phyloP scores from a whole-genome alignment of 2,329 filamentous ascomycete species.

The Emergomyces africanus region DNA sequence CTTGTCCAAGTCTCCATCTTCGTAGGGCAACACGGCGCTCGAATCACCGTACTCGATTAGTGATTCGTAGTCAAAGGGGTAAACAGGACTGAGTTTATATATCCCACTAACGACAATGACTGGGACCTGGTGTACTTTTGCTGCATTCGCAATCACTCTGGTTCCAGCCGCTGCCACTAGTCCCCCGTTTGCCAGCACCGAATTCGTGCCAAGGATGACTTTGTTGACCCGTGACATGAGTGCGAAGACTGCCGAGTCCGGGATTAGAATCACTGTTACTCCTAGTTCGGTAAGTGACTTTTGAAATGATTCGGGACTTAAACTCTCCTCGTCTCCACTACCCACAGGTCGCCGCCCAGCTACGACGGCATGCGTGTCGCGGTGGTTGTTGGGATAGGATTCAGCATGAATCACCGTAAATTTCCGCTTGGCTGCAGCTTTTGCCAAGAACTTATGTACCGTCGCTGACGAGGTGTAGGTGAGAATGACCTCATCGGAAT shows the following conservation, averaged over 20 bases:
- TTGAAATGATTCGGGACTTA: constrained; percentile 44
- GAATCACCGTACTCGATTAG: constrained; percentile 81
- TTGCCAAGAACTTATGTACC: constrained; percentile 78
- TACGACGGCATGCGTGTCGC: constrained; percentile 48
- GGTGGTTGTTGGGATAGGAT: constrained; percentile 56
- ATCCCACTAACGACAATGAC: constrained; percentile 84
- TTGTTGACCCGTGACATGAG: constrained; percentile 95
- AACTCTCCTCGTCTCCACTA: constrained; percentile 35
- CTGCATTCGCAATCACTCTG: constrained; percentile 69
- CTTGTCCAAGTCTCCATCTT: constrained; percentile 64
- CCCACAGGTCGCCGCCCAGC: constrained; percentile 35
- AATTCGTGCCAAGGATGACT: constrained; percentile 78
- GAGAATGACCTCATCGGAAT: constrained; percentile 83
- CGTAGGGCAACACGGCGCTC: constrained; percentile 60
- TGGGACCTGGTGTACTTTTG: constrained; percentile 66
- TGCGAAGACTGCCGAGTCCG: constrained; percentile 75
- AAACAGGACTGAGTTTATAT: constrained; percentile 87
- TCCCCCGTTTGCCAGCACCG: constrained; percentile 77
- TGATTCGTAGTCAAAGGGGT: constrained; percentile 68
- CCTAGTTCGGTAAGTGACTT: constrained; percentile 69
- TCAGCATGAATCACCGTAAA: constrained; percentile 84
- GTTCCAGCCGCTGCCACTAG: constrained; percentile 77
- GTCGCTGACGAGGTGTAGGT: constrained; percentile 77
- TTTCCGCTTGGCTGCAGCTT: constrained; percentile 75
- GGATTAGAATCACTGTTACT: constrained; percentile 69